Conservation (phyloP, 2,329 filamentous ascomycete genomes). For the Gremmenia infestans region DNA sequence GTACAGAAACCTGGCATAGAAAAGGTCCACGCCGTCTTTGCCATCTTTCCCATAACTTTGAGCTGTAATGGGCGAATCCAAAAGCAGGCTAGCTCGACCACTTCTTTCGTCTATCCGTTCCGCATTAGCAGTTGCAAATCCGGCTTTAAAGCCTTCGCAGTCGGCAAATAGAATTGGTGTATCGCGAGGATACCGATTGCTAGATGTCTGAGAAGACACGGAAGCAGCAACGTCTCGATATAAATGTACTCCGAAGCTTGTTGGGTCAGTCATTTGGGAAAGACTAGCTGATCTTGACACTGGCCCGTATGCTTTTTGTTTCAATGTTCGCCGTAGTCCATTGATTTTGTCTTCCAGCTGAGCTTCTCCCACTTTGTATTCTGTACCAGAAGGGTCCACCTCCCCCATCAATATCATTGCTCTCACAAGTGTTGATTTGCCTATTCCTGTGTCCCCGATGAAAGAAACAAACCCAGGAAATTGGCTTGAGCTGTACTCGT, state of each 20-base stretch:
- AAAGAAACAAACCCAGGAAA: constrained; percentile 25
- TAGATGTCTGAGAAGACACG: neutral
- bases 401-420: constrained; percentile 20
- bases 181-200: neutral
- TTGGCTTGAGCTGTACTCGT: constrained; percentile 9
- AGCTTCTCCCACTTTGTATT: neutral
- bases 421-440: constrained; percentile 22
- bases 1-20: constrained; percentile 24
- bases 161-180: constrained; percentile 21
- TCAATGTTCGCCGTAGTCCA: constrained; percentile 2
- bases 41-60: constrained; percentile 12
- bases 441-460: constrained; percentile 19
- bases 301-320: constrained; percentile 7
- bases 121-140: constrained; percentile 13
- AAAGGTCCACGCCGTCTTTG: constrained; percentile 20
- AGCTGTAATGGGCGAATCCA: constrained; percentile 6
- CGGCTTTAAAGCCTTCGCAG: constrained; percentile 21
- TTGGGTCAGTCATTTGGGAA: constrained; percentile 14
- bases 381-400: constrained; percentile 5
- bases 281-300: constrained; percentile 13
- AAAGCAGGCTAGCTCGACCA: neutral
- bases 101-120: constrained; percentile 2
- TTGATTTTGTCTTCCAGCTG: constrained; percentile 1
- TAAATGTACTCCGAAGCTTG: constrained; percentile 21
- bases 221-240: constrained; percentile 12